These are phyloP conservation scores for Lindgomyces ingoldianus DNA, from an alignment of 495 filamentous ascomycete species.

Conservation along the genomic window DNA sequence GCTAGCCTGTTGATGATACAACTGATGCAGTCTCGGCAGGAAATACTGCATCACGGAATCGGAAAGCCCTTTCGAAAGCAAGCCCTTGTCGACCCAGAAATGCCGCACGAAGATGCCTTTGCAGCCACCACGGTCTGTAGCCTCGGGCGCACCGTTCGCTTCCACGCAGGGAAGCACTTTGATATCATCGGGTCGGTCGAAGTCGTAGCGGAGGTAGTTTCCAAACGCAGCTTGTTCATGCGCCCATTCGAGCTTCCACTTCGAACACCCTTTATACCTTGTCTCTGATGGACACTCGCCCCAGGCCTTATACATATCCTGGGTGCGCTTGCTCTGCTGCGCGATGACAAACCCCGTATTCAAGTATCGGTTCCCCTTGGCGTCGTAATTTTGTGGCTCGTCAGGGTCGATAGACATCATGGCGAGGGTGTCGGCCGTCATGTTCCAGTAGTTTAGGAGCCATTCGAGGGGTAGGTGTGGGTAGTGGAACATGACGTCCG, in stretches of 20 bases:
- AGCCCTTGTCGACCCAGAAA: constrained; percentile 36
- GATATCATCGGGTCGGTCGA: constrained; percentile 42
- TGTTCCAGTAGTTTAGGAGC: constrained; percentile 57
- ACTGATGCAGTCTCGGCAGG: constrained; percentile 31
- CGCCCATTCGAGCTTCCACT: constrained; percentile 43
- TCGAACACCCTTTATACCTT: constrained; percentile 41
- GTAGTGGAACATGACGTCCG: constrained; percentile 52
- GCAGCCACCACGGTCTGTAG: constrained; percentile 30
- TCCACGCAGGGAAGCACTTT: constrained; percentile 46
- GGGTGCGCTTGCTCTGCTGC: constrained; percentile 44
- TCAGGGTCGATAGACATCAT: constrained; percentile 48
- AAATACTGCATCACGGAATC: constrained; percentile 36
- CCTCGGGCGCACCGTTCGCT: constrained; percentile 42
- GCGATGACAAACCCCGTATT: constrained; percentile 51
- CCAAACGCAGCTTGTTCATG: constrained; percentile 50
- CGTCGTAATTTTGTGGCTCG: constrained; percentile 41
- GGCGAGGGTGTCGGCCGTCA: constrained; percentile 47
- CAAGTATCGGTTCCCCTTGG: constrained; percentile 39
- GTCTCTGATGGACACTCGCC: constrained; percentile 43
- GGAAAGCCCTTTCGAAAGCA: constrained; percentile 13
- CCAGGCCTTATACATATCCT: constrained; percentile 47
- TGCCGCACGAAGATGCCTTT: constrained; percentile 37
- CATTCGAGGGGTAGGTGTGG: constrained; percentile 56
- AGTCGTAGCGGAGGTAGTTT: constrained; percentile 47
- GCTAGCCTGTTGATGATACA: constrained; percentile 14